phyloP scores from a whole-genome alignment of 1,284 basidiomycete genomes.

The Mycosarcoma maydis region DNA sequence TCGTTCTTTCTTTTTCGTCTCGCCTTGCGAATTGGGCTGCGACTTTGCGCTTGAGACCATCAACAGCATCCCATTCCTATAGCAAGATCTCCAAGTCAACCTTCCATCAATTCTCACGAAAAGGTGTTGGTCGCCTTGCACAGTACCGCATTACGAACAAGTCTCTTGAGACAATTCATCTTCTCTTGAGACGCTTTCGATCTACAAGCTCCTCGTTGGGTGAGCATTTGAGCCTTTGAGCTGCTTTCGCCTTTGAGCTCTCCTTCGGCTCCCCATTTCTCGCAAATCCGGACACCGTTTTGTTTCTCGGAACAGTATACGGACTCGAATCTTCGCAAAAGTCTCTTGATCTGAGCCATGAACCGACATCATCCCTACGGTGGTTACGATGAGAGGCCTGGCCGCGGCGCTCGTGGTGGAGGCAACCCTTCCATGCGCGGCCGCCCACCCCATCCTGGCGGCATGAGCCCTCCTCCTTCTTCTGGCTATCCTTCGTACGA shows the following conservation, averaged over 20 bases:
- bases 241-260: constrained; percentile 27
- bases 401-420: constrained; percentile 48
- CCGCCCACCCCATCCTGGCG: constrained; percentile 23
- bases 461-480: constrained; percentile 33
- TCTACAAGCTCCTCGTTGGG: constrained; percentile 9
- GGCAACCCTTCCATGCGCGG: constrained; percentile 23
- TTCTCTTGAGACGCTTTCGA: no score
- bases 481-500: constrained; percentile 31
- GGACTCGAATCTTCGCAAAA: constrained; percentile 3
- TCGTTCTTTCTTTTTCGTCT: neutral
- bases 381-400: constrained; percentile 73
- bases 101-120: neutral
- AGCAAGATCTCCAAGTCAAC: constrained; percentile 9
- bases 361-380: constrained; percentile 87
- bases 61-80: constrained; percentile 2
- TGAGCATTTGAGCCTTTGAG: constrained; percentile 38
- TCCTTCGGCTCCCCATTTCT: neutral
- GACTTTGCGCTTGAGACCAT: constrained; percentile 19
- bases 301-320: constrained; percentile 9
- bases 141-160: no score
- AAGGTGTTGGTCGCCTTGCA: no score
- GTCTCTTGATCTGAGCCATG: constrained; percentile 70
- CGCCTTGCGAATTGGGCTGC: constrained; percentile 12
- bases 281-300: constrained; percentile 1
- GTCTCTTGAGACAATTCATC: constrained; percentile 24